Base-by-base conservation (phyloP, 306 rosid genomes). In the Ormosia emarginata region DNA sequence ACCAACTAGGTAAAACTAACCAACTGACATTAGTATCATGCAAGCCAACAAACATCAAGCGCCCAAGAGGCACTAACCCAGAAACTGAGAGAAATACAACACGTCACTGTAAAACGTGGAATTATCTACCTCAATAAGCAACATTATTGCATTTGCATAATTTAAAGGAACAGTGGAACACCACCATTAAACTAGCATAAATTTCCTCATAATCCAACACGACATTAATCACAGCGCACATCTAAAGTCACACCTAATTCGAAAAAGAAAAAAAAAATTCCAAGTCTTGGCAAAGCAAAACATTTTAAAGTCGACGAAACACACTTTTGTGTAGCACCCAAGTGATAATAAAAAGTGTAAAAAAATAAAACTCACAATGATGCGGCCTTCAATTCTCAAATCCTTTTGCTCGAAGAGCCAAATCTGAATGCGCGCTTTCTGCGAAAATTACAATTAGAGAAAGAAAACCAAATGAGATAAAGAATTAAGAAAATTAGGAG, bases 351-450 rank as follows among this genome's bases (percentile, higher is more conserved):
- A 64, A 65, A 72, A 46, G 39, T 8, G 18, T 12, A 0, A 17
- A 66, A 30, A 0, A 9, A 4, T 12, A 65, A 79, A 52, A 75
- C 97, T 88, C 67, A 94, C 97, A 29, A 92, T 94, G 52, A 94
- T 94, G 55, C 97, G 89, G 34, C 98, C 97, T 74, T 94, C 98
- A 73, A 94, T 90, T 83, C 97, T 89, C 75, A 86, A 79, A 87
- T 94, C 98, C 68, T 87, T 90, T 65, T 94, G 97, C 90, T 90
- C 97, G 74, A 90, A 92, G 33, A 90, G 95, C 95, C 98, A 90
- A 79, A 94, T 90, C 85, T 94, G 98, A 88, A 89, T 89, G 37
- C 98, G 91, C 4, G 95, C 94, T 92, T 94, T 92, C 98, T 94
- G 87, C 81, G 29, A 39, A 41, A 18, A 40, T 67, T 18, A 47